Evolutionary conservation across 495 filamentous ascomycete species (phyloP).

Genomic region (Friedmanniomyces endolithicus): DNA sequence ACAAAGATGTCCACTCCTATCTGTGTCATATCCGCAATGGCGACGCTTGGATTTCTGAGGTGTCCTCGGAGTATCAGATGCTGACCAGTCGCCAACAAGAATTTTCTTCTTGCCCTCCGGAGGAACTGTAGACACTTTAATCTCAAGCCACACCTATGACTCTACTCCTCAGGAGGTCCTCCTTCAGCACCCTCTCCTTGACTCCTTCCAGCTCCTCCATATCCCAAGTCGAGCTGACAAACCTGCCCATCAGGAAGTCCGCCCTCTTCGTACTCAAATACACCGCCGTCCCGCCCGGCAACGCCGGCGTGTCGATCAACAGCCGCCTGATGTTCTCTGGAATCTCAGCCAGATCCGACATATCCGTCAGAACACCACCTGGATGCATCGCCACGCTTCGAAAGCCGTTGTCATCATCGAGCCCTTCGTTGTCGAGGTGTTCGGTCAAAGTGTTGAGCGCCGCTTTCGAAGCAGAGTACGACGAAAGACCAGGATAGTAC

Average conservation of each 20-base stretch:
- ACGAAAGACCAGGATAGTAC: not conserved
- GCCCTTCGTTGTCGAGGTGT: not conserved
- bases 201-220: constrained; percentile 7
- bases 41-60: too few species aligned
- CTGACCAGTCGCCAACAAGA: not conserved
- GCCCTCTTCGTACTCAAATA: constrained; percentile 5
- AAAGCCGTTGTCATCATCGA: not conserved
- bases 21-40: not conserved
- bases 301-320: constrained; percentile 2
- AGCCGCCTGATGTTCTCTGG: not conserved
- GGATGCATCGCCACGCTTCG: constrained; percentile 9
- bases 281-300: constrained; percentile 2
- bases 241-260: constrained; percentile 2
- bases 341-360: not conserved
- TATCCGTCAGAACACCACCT: constrained; percentile 2
- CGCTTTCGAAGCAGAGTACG: constrained; percentile 1
- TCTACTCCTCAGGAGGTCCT: constrained; percentile 9
- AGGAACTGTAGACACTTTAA: not conserved
- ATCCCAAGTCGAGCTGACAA: not conserved
- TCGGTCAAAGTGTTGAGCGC: not conserved
- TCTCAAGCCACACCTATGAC: not conserved
- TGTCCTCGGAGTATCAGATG: too few species aligned
- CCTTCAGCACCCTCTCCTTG: not conserved
- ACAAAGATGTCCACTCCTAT: not conserved
- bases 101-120: not conserved